Percentiles rank a stretch among this genome's conserved stretches.
phyloP scores from a whole-genome alignment of 345 rosid species.

The Passiflora organensis region DNA sequence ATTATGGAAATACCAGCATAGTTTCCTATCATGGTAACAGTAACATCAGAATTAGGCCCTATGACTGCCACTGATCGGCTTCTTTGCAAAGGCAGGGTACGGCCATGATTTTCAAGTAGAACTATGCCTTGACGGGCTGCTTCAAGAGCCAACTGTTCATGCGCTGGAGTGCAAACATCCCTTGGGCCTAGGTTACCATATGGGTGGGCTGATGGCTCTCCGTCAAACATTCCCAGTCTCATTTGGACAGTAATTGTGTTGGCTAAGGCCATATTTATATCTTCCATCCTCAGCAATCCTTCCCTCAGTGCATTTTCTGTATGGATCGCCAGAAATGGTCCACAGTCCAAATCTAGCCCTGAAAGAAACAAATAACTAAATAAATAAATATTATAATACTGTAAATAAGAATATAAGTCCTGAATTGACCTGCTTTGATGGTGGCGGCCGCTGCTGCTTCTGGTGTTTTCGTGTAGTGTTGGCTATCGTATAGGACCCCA shows the following conservation, averaged over 20 bases:
- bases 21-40: conserved; percentile 92
- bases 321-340: conserved; percentile 69
- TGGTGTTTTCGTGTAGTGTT: conserved; percentile 69
- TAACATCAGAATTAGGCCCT: conserved; percentile 90
- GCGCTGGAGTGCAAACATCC: conserved; percentile 73
- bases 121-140: conserved; percentile 92
- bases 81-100: conserved; percentile 55
- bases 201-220: conserved; percentile 60
- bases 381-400: too few species aligned
- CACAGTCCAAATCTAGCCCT: conserved; percentile 92
- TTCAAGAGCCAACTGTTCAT: conserved; percentile 63
- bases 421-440: conserved; percentile 56
- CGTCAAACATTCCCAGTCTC: conserved; percentile 95
- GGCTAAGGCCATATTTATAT: conserved; percentile 66
- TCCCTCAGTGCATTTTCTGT: conserved; percentile 55
- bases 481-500: conserved; percentile 59
- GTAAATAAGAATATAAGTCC: too few species aligned
- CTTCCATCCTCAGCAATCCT: conserved; percentile 42
- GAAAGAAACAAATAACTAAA: neutral
- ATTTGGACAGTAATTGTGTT: conserved; percentile 80
- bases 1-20: conserved; percentile 55
- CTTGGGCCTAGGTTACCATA: conserved; percentile 69
- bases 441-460: conserved; percentile 82
- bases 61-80: conserved; percentile 60
- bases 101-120: conserved; percentile 49